These are phyloP conservation scores for Salix arbutifolia DNA, from an alignment of 345 rosid genomes.

Conservation along the genomic window DNA sequence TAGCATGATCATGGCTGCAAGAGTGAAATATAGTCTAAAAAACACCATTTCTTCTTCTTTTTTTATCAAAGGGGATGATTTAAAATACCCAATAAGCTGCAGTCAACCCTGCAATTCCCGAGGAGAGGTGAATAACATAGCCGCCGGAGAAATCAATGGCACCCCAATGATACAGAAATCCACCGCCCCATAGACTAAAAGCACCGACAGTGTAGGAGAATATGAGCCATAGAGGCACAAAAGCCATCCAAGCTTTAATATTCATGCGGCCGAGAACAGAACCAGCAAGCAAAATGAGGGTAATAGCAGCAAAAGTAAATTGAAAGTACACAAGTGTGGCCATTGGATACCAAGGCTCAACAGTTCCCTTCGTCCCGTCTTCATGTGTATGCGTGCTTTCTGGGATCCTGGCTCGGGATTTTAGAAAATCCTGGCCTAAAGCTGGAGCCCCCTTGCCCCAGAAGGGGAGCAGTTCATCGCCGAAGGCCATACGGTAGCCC, in stretches of 20 bases:
- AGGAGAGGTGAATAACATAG: constrained; percentile 30
- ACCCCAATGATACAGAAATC: constrained; percentile 28
- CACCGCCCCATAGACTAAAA: constrained; percentile 31
- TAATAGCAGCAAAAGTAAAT: constrained; percentile 30
- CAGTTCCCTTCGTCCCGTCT: neutral
- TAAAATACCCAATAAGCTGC: constrained; percentile 27
- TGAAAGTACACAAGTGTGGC: constrained; percentile 26
- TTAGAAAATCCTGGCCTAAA: constrained; percentile 20
- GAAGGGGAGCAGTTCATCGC: constrained; percentile 21
- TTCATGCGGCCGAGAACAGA: constrained; percentile 30
- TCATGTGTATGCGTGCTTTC: constrained; percentile 10
- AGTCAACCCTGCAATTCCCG: constrained; percentile 25
- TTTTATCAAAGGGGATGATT: neutral
- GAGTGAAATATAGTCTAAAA: neutral
- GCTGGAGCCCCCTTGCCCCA: constrained; percentile 27
- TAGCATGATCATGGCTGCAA: neutral
- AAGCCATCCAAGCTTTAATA: constrained; percentile 30
- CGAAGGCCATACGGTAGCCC: constrained; percentile 20
- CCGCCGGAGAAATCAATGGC: constrained; percentile 26
- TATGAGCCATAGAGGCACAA: constrained; percentile 29
- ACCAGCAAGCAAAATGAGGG: constrained; percentile 24
- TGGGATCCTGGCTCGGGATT: constrained; percentile 9
- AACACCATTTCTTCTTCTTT: too few relatives aligned
- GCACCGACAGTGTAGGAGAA: constrained; percentile 32
- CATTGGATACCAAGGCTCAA: constrained; percentile 11